A percentile compares a stretch with the other conserved stretches of the same genome.
Conservation (phyloP, 2,329 filamentous ascomycete species). For the Talaromyces sp. region DNA sequence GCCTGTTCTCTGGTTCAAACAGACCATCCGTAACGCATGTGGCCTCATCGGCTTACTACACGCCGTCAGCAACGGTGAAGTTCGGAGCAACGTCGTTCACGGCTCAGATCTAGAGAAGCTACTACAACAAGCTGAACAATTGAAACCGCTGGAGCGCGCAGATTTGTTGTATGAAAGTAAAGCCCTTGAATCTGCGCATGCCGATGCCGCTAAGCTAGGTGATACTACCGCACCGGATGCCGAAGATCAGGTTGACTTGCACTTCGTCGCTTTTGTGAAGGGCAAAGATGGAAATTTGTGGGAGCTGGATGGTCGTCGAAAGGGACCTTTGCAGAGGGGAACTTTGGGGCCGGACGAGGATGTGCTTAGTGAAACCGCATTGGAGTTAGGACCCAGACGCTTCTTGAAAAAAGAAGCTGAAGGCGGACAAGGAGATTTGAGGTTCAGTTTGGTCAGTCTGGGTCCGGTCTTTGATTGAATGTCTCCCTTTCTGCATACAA, state of each 20-base stretch:
- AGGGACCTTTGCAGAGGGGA: constrained; percentile 69
- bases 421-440: constrained; percentile 54
- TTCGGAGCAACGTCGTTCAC: constrained; percentile 58
- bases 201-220: constrained; percentile 68
- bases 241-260: constrained; percentile 79
- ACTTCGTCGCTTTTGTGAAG: constrained; percentile 95
- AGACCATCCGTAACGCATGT: constrained; percentile 92
- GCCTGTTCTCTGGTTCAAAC: constrained; percentile 87
- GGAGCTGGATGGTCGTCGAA: constrained; percentile 73
- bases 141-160: constrained; percentile 64
- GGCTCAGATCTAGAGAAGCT: constrained; percentile 51
- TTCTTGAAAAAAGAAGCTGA: constrained; percentile 58
- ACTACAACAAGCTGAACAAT: constrained; percentile 64
- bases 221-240: constrained; percentile 76
- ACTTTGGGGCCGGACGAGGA: constrained; percentile 60
- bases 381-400: constrained; percentile 63
- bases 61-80: constrained; percentile 71
- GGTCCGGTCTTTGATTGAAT: constrained; percentile 51
- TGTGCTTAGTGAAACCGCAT: constrained; percentile 68
- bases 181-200: constrained; percentile 73
- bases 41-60: constrained; percentile 87
- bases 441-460: constrained; percentile 61
- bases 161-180: constrained; percentile 72
- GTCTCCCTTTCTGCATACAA: neutral
- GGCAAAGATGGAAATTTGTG: constrained; percentile 66